These are phyloP conservation scores for Cyberlindnera misumaiensis DNA, from an alignment of 805 yeast genomes.

Conservation along the genomic window DNA sequence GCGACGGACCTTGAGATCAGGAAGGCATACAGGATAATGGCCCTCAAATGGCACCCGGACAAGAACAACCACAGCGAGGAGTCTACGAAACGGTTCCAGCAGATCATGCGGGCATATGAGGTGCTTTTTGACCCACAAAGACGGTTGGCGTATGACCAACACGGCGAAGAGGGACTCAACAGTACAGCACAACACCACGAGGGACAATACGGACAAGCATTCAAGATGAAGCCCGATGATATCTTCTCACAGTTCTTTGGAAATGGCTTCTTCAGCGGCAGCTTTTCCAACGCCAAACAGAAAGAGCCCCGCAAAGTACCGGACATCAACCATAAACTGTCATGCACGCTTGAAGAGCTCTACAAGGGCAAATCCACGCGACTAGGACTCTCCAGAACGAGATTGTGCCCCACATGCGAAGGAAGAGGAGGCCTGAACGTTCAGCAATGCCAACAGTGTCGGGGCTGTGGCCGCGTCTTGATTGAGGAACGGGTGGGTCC, in stretches of 20 bases:
- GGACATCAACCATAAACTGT: conserved; percentile 49
- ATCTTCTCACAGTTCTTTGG: conserved; percentile 28
- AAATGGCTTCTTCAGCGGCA: conserved; percentile 15
- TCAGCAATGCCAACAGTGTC: conserved; percentile 30
- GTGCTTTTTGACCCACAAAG: conserved; percentile 74
- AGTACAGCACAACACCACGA: conserved; percentile 43
- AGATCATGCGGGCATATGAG: conserved; percentile 81
- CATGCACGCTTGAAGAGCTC: conserved; percentile 47
- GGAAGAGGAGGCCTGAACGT: conserved; percentile 42
- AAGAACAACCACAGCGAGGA: conserved; percentile 69
- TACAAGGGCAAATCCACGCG: conserved; percentile 51
- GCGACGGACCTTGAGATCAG: conserved; percentile 44
- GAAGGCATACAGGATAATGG: conserved; percentile 48
- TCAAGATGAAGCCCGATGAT: conserved; percentile 20
- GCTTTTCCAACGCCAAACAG: conserved; percentile 2
- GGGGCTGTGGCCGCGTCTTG: conserved; percentile 36
- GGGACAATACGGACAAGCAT: conserved; percentile 2
- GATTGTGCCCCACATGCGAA: conserved; percentile 42
- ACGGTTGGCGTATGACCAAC: conserved; percentile 79
- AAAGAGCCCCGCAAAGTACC: conserved; percentile 33
- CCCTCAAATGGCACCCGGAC: conserved; percentile 79
- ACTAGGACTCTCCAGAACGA: conserved; percentile 44
- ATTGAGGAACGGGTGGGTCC: conserved; percentile 39
- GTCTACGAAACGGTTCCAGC: conserved; percentile 92
- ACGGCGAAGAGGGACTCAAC: conserved; percentile 83